phyloP scores from a whole-genome alignment of 176 grass and related monocot genomes.

The Coix lacrymajobi region DNA sequence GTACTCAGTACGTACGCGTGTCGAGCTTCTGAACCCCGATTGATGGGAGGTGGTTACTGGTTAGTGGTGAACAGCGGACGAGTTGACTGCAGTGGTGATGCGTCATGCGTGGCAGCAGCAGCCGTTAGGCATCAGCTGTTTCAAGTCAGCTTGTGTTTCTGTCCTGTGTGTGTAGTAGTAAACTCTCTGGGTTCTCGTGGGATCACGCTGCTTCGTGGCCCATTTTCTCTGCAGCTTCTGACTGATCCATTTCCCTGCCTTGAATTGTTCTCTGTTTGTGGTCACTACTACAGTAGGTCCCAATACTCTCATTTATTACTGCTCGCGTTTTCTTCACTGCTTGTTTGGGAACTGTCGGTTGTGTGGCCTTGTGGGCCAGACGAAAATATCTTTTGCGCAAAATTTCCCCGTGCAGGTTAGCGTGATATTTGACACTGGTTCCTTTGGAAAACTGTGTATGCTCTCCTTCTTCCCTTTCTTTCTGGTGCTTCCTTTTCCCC shows the following conservation, averaged over 20 bases:
- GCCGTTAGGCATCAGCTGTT: slow-evolving; percentile 1
- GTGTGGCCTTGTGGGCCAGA: neutral
- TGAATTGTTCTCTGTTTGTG: neutral
- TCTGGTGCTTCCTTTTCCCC: neutral
- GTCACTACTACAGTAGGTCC: neutral
- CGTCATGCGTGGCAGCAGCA: neutral
- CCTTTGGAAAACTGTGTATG: neutral
- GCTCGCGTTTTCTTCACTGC: neutral
- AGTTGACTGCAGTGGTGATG: slow-evolving; percentile 10
- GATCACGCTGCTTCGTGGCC: neutral
- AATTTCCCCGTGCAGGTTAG: neutral
- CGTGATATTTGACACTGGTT: neutral
- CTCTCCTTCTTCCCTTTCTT: neutral
- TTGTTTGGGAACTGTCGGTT: neutral
- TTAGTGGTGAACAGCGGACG: neutral
- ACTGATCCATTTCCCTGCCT: neutral
- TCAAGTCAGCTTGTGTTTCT: neutral
- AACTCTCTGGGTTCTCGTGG: neutral
- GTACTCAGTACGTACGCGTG: too few species aligned
- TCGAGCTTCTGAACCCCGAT: neutral
- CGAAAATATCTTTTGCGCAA: neutral
- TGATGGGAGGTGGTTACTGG: neutral
- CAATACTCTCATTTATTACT: neutral
- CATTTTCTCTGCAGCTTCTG: neutral
- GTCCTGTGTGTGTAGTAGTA: neutral